Conservation (phyloP, 2,329 filamentous ascomycete species). For the Aspergillus unguis region DNA sequence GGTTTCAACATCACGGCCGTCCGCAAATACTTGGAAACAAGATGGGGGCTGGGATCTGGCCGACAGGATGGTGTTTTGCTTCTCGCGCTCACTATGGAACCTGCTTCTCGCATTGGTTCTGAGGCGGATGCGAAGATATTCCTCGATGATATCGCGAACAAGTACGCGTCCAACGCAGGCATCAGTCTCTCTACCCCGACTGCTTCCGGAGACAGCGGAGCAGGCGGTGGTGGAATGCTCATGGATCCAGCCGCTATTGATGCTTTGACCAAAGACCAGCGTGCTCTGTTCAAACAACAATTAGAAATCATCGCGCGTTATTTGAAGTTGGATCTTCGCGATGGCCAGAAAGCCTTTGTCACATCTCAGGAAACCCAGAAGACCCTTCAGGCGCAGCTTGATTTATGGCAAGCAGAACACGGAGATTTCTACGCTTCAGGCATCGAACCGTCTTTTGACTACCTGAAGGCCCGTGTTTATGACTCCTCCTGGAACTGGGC, state of each 20-base stretch:
- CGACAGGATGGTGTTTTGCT: slow-evolving; percentile 89
- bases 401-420: slow-evolving; percentile 92
- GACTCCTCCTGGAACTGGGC: slow-evolving; percentile 99
- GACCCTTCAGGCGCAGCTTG: slow-evolving; percentile 85
- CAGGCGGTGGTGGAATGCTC: slow-evolving; percentile 84
- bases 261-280: slow-evolving; percentile 94
- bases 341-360: slow-evolving; percentile 92
- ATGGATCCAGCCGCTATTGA: slow-evolving; percentile 98
- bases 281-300: slow-evolving; percentile 95
- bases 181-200: slow-evolving; percentile 74
- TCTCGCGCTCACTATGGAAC: slow-evolving; percentile 89
- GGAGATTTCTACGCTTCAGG: slow-evolving; percentile 94
- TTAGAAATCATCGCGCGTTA: slow-evolving; percentile 93
- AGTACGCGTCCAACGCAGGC: slow-evolving; percentile 80
- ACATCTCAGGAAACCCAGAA: slow-evolving; percentile 80
- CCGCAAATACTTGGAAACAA: slow-evolving; percentile 89
- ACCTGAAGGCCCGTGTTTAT: slow-evolving; percentile 91
- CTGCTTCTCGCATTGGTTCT: slow-evolving; percentile 78
- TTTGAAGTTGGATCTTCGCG: slow-evolving; percentile 91
- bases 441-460: slow-evolving; percentile 89
- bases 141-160: slow-evolving; percentile 82
- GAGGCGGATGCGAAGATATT: slow-evolving; percentile 90
- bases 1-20: slow-evolving; percentile 98
- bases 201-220: slow-evolving; percentile 69
- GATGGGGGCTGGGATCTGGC: slow-evolving; percentile 83